Percentiles rank a stretch among this genome's conserved stretches.
phyloP scores from a whole-genome alignment of 345 rosid genomes.

The Melaleuca alternifolia region DNA sequence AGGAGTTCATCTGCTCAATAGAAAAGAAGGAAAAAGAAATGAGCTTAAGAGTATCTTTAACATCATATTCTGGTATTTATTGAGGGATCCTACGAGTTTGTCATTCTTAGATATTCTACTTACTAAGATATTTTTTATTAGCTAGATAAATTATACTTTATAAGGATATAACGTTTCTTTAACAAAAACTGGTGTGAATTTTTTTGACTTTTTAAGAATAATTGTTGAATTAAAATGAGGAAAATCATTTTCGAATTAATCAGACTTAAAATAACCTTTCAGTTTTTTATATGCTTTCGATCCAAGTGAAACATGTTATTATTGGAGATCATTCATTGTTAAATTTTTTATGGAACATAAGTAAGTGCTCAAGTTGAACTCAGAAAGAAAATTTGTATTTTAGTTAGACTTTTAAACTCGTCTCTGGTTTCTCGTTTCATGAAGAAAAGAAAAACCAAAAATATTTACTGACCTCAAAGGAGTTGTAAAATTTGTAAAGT shows the following conservation, averaged over 20 bases:
- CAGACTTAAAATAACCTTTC: neutral
- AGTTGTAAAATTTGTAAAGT: neutral
- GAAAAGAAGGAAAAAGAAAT: no score
- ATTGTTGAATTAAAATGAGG: neutral
- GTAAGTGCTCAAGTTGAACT: neutral
- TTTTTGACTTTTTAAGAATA: neutral
- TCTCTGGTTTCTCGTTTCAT: neutral
- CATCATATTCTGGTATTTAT: no score
- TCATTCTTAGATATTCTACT: neutral
- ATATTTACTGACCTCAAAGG: neutral
- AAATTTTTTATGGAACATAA: no score
- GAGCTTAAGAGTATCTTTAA: no score
- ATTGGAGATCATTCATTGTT: no score
- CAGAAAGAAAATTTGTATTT: neutral
- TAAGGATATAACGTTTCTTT: neutral
- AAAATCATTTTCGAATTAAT: neutral
- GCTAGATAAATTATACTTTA: neutral
- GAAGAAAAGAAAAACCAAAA: neutral
- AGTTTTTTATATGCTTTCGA: neutral
- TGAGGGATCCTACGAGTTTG: no score
- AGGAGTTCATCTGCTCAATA: neutral
- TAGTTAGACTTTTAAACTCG: neutral
- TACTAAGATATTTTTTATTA: neutral
- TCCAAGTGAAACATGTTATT: neutral
- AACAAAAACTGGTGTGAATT: no score